These are phyloP conservation scores for Selaginella moellendorffii DNA, from an alignment of 75 land plant species.

Conservation along the genomic window DNA sequence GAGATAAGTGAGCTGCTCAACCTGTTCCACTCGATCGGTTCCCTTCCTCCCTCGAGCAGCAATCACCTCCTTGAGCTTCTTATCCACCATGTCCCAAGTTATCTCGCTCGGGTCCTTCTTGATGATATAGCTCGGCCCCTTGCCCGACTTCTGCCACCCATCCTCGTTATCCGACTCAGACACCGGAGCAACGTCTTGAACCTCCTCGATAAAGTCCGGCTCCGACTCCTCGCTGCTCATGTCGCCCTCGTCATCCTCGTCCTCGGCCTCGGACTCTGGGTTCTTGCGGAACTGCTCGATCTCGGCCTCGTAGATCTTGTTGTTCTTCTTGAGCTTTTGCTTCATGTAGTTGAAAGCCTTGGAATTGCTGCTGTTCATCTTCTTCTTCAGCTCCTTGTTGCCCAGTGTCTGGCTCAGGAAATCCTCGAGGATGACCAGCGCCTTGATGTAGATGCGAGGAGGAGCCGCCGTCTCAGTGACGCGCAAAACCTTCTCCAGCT, in stretches of 20 bases:
- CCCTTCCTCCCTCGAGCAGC: conserved; percentile 77
- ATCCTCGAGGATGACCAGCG: conserved; percentile 78
- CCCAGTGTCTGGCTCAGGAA: conserved; percentile 48
- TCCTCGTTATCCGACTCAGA: too few relatives aligned
- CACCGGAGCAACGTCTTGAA: too few relatives aligned
- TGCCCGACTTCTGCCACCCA: too few relatives aligned
- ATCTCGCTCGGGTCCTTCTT: conserved; percentile 76
- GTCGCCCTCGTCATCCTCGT: conserved; percentile 25
- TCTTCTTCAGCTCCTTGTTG: conserved; percentile 83
- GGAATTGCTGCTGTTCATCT: conserved; percentile 80
- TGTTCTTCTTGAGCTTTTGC: conserved; percentile 82
- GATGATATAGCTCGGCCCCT: too few relatives aligned
- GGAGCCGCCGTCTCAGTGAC: conserved; percentile 50
- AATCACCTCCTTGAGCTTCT: conserved; percentile 72
- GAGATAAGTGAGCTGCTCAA: conserved; percentile 68
- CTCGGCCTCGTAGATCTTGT: conserved; percentile 23
- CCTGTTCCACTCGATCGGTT: conserved; percentile 63
- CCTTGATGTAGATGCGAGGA: conserved; percentile 64
- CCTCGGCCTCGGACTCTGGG: conserved; percentile 51
- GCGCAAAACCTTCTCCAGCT: conserved; percentile 75
- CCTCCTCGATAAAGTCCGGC: conserved; percentile 23
- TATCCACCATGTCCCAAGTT: conserved; percentile 82
- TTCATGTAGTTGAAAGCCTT: conserved; percentile 85
- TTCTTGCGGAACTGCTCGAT: conserved; percentile 53
- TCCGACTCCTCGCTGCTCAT: conserved; percentile 23